These are phyloP conservation scores for Coccomyxa sp. DNA, from an alignment of 139 green algal species.

Conservation along the genomic window DNA sequence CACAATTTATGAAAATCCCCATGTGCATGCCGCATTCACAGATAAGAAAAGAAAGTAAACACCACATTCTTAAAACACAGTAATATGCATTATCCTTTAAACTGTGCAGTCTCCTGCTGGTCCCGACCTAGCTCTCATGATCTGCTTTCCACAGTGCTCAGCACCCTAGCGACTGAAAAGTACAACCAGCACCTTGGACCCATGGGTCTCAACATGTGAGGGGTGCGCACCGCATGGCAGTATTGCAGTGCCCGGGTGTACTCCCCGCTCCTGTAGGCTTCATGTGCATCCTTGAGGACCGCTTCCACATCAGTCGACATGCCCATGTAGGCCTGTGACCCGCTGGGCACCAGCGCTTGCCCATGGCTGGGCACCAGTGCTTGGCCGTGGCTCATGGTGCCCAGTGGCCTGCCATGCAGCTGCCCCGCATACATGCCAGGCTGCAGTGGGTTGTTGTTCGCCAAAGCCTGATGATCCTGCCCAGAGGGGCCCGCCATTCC, in stretches of 20 bases:
- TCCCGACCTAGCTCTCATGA: background rate
- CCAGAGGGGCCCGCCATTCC: background rate
- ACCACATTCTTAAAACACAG: background rate
- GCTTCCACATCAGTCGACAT: background rate
- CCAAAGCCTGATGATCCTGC: background rate
- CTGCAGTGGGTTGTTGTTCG: too few relatives aligned
- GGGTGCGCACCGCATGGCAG: slow-evolving; percentile 45
- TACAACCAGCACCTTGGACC: background rate
- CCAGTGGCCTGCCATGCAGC: too few relatives aligned
- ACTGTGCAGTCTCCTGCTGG: background rate
- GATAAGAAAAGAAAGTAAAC: background rate
- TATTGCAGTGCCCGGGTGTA: slow-evolving; percentile 45
- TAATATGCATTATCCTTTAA: background rate
- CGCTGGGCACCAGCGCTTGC: background rate
- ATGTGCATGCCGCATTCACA: background rate
- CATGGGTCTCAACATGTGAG: background rate
- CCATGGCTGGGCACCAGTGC: background rate
- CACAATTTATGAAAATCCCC: background rate
- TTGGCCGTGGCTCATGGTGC: too few relatives aligned
- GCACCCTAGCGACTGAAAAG: background rate
- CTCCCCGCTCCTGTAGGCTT: slow-evolving; percentile 44
- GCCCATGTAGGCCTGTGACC: background rate
- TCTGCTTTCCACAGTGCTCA: background rate
- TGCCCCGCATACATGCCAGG: too few relatives aligned
- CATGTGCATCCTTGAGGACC: slow-evolving; percentile 31